These are phyloP conservation scores for Amanita subjunquillea DNA, from an alignment of 768 basidiomycete genomes.

Conservation along the genomic window DNA sequence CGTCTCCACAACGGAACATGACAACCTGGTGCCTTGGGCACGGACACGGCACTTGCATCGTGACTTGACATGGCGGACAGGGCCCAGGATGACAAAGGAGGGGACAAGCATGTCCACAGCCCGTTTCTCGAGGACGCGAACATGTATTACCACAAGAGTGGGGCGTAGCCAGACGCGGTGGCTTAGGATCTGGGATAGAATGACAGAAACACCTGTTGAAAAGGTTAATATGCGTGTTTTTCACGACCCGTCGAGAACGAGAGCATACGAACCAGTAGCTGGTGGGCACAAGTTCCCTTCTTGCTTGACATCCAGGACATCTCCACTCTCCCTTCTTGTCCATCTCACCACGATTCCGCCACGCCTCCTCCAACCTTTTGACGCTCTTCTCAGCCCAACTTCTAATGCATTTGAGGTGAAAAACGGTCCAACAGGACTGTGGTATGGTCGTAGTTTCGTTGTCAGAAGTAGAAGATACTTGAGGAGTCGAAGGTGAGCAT, in stretches of 20 bases:
- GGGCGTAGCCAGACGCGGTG: conserved; percentile 56
- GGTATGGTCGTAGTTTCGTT: conserved; percentile 17
- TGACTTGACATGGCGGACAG: conserved; percentile 87
- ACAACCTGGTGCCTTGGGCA: conserved; percentile 56
- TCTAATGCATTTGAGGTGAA: conserved; percentile 84
- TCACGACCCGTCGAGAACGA: background rate
- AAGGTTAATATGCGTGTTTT: background rate
- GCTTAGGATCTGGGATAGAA: conserved; percentile 61
- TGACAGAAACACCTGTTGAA: conserved; percentile 76
- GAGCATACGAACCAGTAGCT: conserved; percentile 47
- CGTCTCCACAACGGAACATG: conserved; percentile 46
- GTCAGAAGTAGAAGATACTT: conserved; percentile 21
- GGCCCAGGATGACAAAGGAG: conserved; percentile 90
- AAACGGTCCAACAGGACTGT: conserved; percentile 82
- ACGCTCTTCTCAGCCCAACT: conserved; percentile 83
- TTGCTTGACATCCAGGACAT: conserved; percentile 88
- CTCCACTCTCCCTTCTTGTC: conserved; percentile 72
- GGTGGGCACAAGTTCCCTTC: conserved; percentile 54
- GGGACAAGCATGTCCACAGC: conserved; percentile 78
- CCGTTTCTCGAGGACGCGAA: conserved; percentile 40
- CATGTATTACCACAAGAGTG: conserved; percentile 73
- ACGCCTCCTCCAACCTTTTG: conserved; percentile 63
- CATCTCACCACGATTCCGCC: conserved; percentile 55
- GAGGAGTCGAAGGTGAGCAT: conserved; percentile 57
- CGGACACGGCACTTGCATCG: conserved; percentile 66